Conservation (phyloP, 768 basidiomycete genomes). For the Auriscalpium vulgare region DNA sequence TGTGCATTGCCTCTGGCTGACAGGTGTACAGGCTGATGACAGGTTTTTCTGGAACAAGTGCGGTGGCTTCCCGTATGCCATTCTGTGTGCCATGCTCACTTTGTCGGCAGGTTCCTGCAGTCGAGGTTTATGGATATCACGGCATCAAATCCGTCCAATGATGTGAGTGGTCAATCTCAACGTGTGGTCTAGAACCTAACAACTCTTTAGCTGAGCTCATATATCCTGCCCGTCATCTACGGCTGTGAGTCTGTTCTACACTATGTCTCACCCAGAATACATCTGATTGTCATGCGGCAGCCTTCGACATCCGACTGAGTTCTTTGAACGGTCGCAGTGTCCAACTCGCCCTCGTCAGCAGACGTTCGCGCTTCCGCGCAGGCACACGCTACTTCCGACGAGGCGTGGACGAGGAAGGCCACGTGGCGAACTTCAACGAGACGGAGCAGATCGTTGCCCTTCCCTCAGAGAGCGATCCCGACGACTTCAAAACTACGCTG, state of each 20-base stretch:
- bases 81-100: slow-evolving; percentile 2
- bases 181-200: slow-evolving; percentile 9
- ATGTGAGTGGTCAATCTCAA: slow-evolving; percentile 42
- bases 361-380: slow-evolving; percentile 88
- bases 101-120: slow-evolving; percentile 39
- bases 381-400: slow-evolving; percentile 97
- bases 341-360: slow-evolving; percentile 82
- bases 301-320: slow-evolving; percentile 75
- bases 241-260: slow-evolving; percentile 63
- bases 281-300: slow-evolving; percentile 30
- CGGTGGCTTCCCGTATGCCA: slow-evolving; percentile 7
- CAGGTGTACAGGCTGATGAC: slow-evolving; percentile 65
- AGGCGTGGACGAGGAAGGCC: slow-evolving; percentile 81
- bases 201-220: slow-evolving; percentile 62
- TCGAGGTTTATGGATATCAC: slow-evolving; percentile 52
- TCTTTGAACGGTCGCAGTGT: slow-evolving; percentile 73
- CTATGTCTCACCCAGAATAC: neutral
- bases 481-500: slow-evolving; percentile 51
- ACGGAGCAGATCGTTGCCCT: slow-evolving; percentile 90
- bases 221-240: slow-evolving; percentile 88
- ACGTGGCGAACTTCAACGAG: slow-evolving; percentile 97
- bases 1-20: neutral
- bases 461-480: slow-evolving; percentile 43
- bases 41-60: slow-evolving; percentile 98
- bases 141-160: slow-evolving; percentile 42